Conservation (phyloP, 75 land plant species). For the Pseudotsuga menziesii region DNA sequence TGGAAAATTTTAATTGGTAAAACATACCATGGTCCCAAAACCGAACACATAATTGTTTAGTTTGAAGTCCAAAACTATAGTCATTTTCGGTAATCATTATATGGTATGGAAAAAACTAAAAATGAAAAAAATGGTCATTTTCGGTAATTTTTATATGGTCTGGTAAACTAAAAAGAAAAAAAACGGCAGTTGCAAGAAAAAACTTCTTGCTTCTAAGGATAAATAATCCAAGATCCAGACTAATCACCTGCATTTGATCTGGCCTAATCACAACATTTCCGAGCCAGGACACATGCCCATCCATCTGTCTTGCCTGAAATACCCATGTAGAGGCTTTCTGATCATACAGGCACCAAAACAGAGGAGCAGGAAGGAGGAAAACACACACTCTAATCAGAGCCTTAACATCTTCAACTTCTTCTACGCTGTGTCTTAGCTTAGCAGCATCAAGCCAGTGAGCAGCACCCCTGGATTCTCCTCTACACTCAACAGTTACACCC, state of each 20-base stretch:
- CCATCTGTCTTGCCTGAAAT: slow-evolving; percentile 24
- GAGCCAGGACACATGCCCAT: slow-evolving; percentile 33
- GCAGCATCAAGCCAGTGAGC: slow-evolving; percentile 32
- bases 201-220: no score
- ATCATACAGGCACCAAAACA: slow-evolving; percentile 26
- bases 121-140: no score
- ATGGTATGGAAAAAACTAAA: no score
- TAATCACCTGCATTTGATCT: slow-evolving; percentile 35
- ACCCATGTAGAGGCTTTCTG: slow-evolving; percentile 42
- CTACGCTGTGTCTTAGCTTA: slow-evolving; percentile 12
- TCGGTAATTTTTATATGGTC: no score
- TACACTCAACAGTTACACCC: background rate
- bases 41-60: no score
- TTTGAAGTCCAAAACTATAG: no score
- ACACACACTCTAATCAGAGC: slow-evolving; percentile 21
- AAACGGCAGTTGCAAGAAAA: no score
- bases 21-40: no score
- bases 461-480: background rate
- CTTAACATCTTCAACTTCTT: slow-evolving; percentile 36
- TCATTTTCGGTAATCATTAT: no score
- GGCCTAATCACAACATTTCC: slow-evolving; percentile 24
- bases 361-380: slow-evolving; percentile 26
- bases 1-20: no score
- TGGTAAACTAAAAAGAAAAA: no score
- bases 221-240: no score